phyloP scores from a whole-genome alignment of 2,329 filamentous ascomycete genomes.

The Seiridium cupressi region DNA sequence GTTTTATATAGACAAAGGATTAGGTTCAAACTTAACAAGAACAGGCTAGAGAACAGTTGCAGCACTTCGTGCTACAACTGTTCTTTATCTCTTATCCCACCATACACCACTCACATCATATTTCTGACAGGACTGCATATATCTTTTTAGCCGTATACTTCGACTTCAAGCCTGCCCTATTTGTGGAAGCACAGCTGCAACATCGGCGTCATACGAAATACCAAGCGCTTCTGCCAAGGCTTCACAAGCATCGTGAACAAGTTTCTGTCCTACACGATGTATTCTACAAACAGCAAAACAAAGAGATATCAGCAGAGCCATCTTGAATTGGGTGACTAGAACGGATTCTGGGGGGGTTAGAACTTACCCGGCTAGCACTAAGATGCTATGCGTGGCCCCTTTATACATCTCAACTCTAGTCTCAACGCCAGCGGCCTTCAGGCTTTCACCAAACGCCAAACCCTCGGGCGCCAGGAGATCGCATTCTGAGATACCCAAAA shows the following conservation, averaged over 20 bases:
- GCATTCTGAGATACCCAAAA: conserved; percentile 29
- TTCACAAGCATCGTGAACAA: conserved; percentile 2
- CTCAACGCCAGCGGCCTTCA: conserved; percentile 16
- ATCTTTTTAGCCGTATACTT: too few species aligned
- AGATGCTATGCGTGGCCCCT: conserved; percentile 9
- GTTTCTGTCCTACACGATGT: not conserved
- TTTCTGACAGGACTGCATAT: too few species aligned
- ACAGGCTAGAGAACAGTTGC: too few species aligned
- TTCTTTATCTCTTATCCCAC: too few species aligned
- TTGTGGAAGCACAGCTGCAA: not conserved
- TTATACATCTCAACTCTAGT: conserved; percentile 7
- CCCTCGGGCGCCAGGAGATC: conserved; percentile 32
- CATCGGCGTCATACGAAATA: not conserved
- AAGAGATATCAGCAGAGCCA: not conserved
- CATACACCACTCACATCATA: too few species aligned
- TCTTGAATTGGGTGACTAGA: too few species aligned
- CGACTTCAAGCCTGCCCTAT: not conserved
- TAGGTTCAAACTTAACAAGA: too few species aligned
- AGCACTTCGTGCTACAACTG: too few species aligned
- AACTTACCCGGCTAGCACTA: conserved; percentile 10
- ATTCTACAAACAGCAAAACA: not conserved
- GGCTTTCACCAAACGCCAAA: conserved; percentile 22
- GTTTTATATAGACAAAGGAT: too few species aligned
- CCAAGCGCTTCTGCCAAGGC: conserved; percentile 2
- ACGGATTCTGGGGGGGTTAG: not conserved